A percentile compares a stretch with the other conserved stretches of the same genome.
phyloP scores from a whole-genome alignment of 164 flowering plant genomes.

The Aristolochia fimbriata region DNA sequence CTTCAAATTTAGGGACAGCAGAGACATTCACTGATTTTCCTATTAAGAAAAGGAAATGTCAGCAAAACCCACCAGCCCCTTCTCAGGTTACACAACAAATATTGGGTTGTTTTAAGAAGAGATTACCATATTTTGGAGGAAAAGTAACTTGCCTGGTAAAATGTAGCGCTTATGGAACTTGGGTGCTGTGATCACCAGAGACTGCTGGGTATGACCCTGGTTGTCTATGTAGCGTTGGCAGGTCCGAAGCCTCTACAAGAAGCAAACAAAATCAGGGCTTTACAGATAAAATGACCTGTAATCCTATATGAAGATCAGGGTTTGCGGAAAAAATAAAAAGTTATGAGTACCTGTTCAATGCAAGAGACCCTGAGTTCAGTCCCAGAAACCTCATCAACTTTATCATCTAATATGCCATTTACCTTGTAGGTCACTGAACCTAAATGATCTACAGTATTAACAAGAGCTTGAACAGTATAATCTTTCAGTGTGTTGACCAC shows the following conservation, averaged over 20 bases:
- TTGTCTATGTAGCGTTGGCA: conserved; percentile 67
- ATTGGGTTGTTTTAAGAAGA: not conserved
- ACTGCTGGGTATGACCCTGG: conserved; percentile 74
- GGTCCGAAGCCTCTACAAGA: conserved; percentile 56
- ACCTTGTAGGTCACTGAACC: conserved; percentile 79
- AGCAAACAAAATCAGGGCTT: not conserved
- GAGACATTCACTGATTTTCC: conserved; percentile 51
- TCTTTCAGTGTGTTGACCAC: conserved; percentile 78
- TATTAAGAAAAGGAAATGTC: conserved; percentile 26
- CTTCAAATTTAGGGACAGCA: conserved; percentile 27
- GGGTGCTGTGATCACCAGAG: conserved; percentile 55
- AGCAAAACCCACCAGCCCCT: not conserved
- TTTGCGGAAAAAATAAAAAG: not conserved
- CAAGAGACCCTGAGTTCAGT: conserved; percentile 67
- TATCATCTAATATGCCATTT: conserved; percentile 64
- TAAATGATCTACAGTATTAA: conserved; percentile 90
- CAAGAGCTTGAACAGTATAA: conserved; percentile 79
- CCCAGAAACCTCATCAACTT: conserved; percentile 66
- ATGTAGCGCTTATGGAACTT: conserved; percentile 74
- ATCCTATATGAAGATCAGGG: not conserved
- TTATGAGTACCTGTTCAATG: conserved; percentile 62
- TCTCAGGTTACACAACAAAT: not conserved
- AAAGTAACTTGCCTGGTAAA: conserved; percentile 50
- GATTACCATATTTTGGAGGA: not conserved
- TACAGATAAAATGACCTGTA: not conserved